A percentile compares a stretch with the other conserved stretches of the same genome.
These are phyloP conservation scores for Hymenoscyphus occultus DNA, from an alignment of 2,329 filamentous ascomycete species.

Conservation along the genomic window DNA sequence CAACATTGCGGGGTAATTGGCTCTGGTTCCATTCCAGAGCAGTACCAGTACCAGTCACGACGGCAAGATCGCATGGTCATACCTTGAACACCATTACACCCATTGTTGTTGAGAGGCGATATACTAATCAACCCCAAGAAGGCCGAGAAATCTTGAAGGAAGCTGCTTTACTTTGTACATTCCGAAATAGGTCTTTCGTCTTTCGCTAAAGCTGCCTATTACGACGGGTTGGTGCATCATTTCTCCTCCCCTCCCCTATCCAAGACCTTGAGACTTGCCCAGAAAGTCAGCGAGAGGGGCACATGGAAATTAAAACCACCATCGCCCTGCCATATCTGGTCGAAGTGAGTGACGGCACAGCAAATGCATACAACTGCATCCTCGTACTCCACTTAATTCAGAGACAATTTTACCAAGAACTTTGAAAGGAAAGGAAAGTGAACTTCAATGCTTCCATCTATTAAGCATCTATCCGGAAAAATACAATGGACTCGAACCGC, in stretches of 20 bases:
- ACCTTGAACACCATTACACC: no score
- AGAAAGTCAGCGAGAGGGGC: neutral
- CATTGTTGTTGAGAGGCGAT: neutral
- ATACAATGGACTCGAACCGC: neutral
- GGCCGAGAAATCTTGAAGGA: neutral
- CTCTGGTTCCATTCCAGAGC: neutral
- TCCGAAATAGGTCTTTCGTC: neutral
- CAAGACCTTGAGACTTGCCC: neutral
- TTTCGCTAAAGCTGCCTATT: neutral
- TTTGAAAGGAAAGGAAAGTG: neutral
- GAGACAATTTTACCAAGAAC: neutral
- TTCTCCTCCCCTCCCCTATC: neutral
- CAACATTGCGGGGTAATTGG: neutral
- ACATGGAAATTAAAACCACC: slow-evolving; percentile 9
- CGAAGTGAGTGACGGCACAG: neutral
- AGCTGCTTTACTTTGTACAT: neutral
- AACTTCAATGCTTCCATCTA: slow-evolving; percentile 1
- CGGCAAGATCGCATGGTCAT: neutral
- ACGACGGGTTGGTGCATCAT: neutral
- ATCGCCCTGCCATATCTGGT: slow-evolving; percentile 2
- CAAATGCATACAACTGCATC: neutral
- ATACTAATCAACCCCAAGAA: no score
- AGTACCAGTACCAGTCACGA: neutral
- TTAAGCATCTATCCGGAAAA: neutral
- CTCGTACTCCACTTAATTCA: neutral